Percentiles rank a stretch among this genome's conserved stretches.
These are phyloP conservation scores for Starmera stellimalicola DNA, from an alignment of 1,139 yeast genomes.

Conservation along the genomic window DNA sequence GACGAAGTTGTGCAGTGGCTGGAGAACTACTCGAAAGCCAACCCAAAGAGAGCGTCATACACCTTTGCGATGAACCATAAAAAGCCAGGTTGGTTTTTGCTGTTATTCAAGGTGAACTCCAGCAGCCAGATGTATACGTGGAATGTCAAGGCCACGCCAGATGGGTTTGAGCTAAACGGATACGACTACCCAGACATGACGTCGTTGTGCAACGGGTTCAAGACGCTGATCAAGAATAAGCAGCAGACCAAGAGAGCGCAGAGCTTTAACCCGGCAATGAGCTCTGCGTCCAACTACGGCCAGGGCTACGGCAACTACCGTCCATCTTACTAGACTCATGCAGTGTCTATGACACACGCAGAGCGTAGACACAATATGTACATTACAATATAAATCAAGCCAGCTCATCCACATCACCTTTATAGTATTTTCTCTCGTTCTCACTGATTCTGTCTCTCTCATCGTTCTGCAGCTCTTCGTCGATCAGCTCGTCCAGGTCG, in stretches of 20 bases:
- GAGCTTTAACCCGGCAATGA: too few relatives aligned
- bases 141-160: conserved; percentile 84
- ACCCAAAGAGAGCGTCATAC: conserved; percentile 84
- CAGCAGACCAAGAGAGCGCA: background rate
- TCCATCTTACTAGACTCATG: background rate
- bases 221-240: conserved; percentile 33
- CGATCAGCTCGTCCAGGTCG: conserved; percentile 18
- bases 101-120: conserved; percentile 74
- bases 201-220: conserved; percentile 89
- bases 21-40: conserved; percentile 82
- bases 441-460: conserved; percentile 7
- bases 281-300: too few relatives aligned
- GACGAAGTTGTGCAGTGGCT: conserved; percentile 82
- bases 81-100: conserved; percentile 84
- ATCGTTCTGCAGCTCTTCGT: conserved; percentile 12
- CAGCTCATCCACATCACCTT: conserved; percentile 15
- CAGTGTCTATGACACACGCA: too few relatives aligned
- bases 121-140: conserved; percentile 69
- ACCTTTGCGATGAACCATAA: conserved; percentile 87
- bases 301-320: background rate
- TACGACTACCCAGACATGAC: conserved; percentile 82
- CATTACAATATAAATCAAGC: conserved; percentile 3
- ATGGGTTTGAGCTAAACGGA: conserved; percentile 73
- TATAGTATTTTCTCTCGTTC: conserved; percentile 3
- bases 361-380: background rate